Percentiles rank a stretch among this genome's conserved stretches.
These are phyloP conservation scores for Aspergillus baeticus DNA, from an alignment of 495 filamentous ascomycete species.

Conservation along the genomic window DNA sequence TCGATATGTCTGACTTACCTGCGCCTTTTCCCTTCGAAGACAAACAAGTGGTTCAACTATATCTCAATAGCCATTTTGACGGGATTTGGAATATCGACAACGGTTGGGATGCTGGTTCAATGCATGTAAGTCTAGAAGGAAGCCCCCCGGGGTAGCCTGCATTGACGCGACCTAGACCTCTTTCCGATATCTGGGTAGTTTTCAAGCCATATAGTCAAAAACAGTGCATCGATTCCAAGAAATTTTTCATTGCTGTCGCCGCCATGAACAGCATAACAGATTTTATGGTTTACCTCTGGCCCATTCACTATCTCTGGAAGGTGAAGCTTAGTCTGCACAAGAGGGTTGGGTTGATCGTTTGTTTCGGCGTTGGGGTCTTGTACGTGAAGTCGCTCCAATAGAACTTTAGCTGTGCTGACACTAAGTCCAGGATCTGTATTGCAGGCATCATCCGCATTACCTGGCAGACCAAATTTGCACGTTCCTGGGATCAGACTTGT, in stretches of 20 bases:
- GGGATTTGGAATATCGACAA: neutral
- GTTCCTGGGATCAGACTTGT: conserved; percentile 6
- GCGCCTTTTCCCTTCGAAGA: conserved; percentile 5
- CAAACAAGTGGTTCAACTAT: conserved; percentile 7
- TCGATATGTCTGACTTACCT: conserved; percentile 9
- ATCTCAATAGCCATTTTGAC: neutral
- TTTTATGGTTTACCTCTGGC: conserved; percentile 11
- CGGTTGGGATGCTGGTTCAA: neutral
- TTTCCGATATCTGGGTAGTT: neutral
- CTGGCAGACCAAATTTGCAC: conserved; percentile 3
- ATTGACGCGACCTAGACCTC: neutral
- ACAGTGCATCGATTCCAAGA: conserved; percentile 1
- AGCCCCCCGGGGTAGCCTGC: neutral
- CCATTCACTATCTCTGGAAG: neutral
- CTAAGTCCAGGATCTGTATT: neutral
- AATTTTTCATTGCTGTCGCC: conserved; percentile 2
- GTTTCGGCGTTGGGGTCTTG: conserved; percentile 9
- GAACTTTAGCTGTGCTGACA: neutral
- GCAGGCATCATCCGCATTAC: conserved; percentile 9
- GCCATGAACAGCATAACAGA: conserved; percentile 6
- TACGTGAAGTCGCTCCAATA: neutral
- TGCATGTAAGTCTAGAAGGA: neutral
- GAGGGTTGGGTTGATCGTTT: neutral
- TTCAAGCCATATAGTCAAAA: neutral
- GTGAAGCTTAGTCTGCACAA: conserved; percentile 1